Evolutionary conservation across 345 rosid genomes (phyloP), one percentile per base, ranked within the genome.

Genomic region (Gossypium sturtianum): DNA sequence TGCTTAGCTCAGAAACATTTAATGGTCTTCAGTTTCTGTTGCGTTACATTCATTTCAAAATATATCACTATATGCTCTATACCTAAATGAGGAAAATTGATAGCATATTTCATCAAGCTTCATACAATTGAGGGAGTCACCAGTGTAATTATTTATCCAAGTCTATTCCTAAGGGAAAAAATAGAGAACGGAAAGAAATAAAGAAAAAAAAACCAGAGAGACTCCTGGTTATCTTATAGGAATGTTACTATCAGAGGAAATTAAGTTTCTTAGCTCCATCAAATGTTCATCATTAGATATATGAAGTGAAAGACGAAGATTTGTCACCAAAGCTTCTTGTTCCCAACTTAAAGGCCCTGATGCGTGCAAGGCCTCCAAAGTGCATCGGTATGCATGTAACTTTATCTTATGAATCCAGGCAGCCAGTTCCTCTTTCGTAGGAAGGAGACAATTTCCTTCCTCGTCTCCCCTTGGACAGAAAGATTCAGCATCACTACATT

Each of bases 271-370:
- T 77, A 89, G 83, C 87, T 88, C 90, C 88, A 70, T 75, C 86
- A 89, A 87, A 81, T 93, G 93, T 79, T 93, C 98, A 74, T 93
- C 95, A 41, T 91, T 91, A 8, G 97, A 81, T 71, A 93, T 87
- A 83, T 93, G 84, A 77, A 93, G 86, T 70, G 79, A 87, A 70
- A 78, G 79, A 16, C 97, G 93, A 60, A 93, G 98, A 83, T 93
- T 87, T 43, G 97, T 93, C 81, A 93, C 84, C 83, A 92, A 80
- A n/a, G 83, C 75, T 83, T 93, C 95, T 83, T 89, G 89, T 78
- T 91, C 98, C 98, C 97, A 93, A 76, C 87, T 89, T 74, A 93
- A 57, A 77, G 97, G 90, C 69, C 98, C 94, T 0, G 91, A 88
- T 64, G 91, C 98, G 79, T 88, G 86, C 78, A 91, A 80, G 47